Base-by-base conservation (phyloP, 257 asterid species). In the Gentiana macrophylla region DNA sequence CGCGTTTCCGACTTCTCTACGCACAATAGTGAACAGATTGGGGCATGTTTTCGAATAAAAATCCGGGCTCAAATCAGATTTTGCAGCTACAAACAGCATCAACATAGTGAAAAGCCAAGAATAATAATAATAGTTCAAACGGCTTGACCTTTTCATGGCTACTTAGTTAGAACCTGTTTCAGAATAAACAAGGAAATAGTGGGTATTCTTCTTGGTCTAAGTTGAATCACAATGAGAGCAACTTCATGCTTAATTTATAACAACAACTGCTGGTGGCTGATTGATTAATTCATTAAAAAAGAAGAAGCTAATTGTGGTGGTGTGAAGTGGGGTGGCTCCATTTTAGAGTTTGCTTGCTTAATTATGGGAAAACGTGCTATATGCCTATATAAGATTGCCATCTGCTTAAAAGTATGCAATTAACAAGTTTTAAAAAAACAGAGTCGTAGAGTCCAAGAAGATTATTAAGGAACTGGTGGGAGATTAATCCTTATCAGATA, bases 41-140 rank as follows among this genome's bases (percentile, higher is more conserved):
- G 97, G 91, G 62, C 97, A 88, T 12, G 68, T 63, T 49, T 54
- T 64, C 8, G 84, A 35, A 68, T 85, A 88, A 53, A 70, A 88
- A 71, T 80, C 72, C 12, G 67, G 46, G 45, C 62, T 70, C 54
- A 88, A 67, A 59, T 84, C 91, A 63, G 83, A 80, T 64, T 82
- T 71, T 43, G 67, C 82, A 12, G 43, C 67, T 49, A 53, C 68
- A 45, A 75, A 71, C 51, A 80, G 43, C 74, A 80, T 56, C 4
- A 69, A 44, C 11, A 70, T 45, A 35, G 49, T 62, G 9, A 79
- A 0, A 68, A 68, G 4, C 68, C 60, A 12, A 5, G 60, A 57
- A 38, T 36, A 37, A n/a, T 4, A 57, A 15, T 24, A 36, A 9
- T 3, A 36, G 53, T 12, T 38, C 38, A 71, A 58, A 44, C 13